Percentiles rank a stretch among this genome's conserved stretches.
Evolutionary conservation across 345 rosid genomes (phyloP).

Genomic region (Aquilaria malaccensis): DNA sequence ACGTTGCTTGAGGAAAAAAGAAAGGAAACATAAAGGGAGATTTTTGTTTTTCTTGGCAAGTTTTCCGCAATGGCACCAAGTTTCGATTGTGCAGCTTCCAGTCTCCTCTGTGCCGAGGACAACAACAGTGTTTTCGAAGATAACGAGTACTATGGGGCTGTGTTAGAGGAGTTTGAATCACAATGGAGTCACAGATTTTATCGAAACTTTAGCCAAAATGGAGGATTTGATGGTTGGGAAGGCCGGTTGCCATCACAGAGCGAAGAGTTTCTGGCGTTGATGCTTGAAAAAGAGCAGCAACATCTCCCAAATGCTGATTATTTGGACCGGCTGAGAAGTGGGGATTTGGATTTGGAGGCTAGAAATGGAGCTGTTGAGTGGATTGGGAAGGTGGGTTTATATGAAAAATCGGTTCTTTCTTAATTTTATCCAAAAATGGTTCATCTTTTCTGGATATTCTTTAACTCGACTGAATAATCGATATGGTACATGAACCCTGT

Average conservation of each 20-base stretch:
- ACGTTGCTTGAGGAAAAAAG: conserved; percentile 1
- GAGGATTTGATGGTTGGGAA: conserved; percentile 17
- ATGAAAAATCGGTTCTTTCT: neutral
- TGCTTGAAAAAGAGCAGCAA: conserved; percentile 51
- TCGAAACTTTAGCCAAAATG: conserved; percentile 20
- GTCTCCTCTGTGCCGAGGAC: conserved; percentile 57
- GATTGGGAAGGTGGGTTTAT: conserved; percentile 52
- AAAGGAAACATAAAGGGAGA: conserved; percentile 6
- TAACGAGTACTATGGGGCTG: conserved; percentile 20
- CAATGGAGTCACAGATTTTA: conserved; percentile 23
- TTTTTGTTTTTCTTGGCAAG: neutral
- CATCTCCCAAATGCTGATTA: conserved; percentile 47
- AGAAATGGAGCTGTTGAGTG: conserved; percentile 54
- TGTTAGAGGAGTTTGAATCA: conserved; percentile 27
- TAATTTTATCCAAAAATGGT: neutral
- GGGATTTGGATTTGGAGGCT: conserved; percentile 42
- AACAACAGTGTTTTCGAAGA: conserved; percentile 35
- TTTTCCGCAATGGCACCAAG: conserved; percentile 48
- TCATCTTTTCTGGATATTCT: neutral
- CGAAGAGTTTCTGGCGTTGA: conserved; percentile 42
- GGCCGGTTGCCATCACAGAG: conserved; percentile 38
- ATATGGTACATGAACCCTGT: neutral
- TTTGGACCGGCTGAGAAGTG: conserved; percentile 42
- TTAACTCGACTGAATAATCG: neutral
- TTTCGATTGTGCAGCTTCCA: conserved; percentile 40